These are phyloP conservation scores for Setaria italica DNA, from an alignment of 202 grass and related monocot species.

Conservation along the genomic window DNA sequence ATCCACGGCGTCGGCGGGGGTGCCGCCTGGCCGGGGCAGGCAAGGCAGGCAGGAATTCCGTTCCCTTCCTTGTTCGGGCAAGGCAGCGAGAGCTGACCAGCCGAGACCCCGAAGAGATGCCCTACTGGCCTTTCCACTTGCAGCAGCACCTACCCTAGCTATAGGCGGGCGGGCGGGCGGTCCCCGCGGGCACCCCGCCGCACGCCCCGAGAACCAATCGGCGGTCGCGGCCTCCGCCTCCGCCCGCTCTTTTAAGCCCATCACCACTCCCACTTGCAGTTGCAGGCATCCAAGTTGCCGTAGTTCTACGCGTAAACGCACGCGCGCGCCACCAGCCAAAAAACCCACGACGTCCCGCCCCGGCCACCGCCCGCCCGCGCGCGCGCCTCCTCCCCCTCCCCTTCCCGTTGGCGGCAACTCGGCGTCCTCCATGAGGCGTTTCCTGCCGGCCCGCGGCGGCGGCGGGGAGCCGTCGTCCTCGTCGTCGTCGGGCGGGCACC, in stretches of 20 bases:
- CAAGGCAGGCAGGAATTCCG: neutral
- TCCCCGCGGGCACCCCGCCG: slow-evolving; percentile 41
- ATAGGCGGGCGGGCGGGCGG: neutral
- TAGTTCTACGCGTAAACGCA: slow-evolving; percentile 3
- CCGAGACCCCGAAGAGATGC: neutral
- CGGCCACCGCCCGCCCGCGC: too few relatives aligned
- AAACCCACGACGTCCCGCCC: neutral
- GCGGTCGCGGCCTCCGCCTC: neutral
- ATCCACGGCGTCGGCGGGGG: neutral
- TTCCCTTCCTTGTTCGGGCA: neutral
- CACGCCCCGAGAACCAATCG: slow-evolving; percentile 61
- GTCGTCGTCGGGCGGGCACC: slow-evolving; percentile 40
- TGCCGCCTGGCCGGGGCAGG: neutral
- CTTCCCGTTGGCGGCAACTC: too few relatives aligned
- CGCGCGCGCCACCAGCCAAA: slow-evolving; percentile 42
- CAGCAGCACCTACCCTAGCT: neutral
- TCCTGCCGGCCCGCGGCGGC: slow-evolving; percentile 46
- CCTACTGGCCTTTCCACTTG: slow-evolving; percentile 37
- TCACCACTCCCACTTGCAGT: slow-evolving; percentile 40
- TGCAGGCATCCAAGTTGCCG: neutral
- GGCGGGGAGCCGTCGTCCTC: slow-evolving; percentile 40
- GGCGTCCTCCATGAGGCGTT: slow-evolving; percentile 47
- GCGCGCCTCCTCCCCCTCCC: too few relatives aligned
- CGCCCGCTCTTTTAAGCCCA: slow-evolving; percentile 30
- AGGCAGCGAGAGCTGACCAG: neutral